Conservation (phyloP, 495 filamentous ascomycete species). For the Chaetomium cochliodes region DNA sequence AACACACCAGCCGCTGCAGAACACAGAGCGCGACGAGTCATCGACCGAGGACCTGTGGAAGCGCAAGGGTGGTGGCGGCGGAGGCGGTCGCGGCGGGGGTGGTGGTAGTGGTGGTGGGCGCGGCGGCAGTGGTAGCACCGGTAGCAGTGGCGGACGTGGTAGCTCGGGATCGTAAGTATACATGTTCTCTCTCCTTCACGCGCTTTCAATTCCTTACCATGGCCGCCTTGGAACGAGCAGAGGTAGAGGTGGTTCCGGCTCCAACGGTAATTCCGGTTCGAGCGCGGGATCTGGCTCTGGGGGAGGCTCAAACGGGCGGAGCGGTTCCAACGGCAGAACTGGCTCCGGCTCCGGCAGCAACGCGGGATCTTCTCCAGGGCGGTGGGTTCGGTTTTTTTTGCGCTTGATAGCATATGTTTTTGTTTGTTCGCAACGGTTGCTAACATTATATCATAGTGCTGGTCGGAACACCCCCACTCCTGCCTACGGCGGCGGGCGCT, state of each 20-base stretch:
- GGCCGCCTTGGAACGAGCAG: not conserved
- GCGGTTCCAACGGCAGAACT: too few species aligned
- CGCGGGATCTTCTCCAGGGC: conserved; percentile 1
- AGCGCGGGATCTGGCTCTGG: not conserved
- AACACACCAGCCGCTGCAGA: conserved; percentile 26
- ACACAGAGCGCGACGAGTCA: conserved; percentile 26
- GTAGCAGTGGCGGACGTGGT: conserved; percentile 32
- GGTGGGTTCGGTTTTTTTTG: not conserved
- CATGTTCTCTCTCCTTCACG: not conserved
- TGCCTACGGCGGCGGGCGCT: conserved; percentile 63
- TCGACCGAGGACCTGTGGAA: conserved; percentile 51
- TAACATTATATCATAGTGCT: not conserved
- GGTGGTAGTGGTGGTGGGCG: conserved; percentile 24
- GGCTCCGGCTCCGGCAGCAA: not conserved
- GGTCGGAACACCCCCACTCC: conserved; percentile 58
- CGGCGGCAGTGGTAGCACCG: conserved; percentile 27
- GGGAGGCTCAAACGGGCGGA: not conserved
- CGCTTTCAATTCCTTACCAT: not conserved
- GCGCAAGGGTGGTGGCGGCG: conserved; percentile 55
- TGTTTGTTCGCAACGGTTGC: not conserved
- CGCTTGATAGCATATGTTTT: not conserved
- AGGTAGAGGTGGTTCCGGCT: not conserved
- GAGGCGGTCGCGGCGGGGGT: conserved; percentile 47
- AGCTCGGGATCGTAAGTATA: conserved; percentile 12
- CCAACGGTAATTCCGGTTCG: not conserved